Base-by-base conservation (phyloP, 169 alveolate species). In the Plasmodium sp. region DNA sequence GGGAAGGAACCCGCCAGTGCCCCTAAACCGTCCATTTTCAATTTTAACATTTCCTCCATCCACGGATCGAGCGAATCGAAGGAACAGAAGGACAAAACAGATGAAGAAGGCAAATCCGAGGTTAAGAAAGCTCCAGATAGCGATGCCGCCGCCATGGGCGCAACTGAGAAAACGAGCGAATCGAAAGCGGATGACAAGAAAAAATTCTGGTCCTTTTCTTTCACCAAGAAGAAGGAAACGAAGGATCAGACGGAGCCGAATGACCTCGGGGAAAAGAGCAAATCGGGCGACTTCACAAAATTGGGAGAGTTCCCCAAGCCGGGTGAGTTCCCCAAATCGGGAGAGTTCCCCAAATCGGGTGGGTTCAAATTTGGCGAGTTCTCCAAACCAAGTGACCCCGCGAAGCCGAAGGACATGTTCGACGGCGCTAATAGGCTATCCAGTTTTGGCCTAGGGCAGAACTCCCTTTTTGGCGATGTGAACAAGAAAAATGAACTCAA, bases 181-280 rank as follows among this genome's bases (percentile, higher is more conserved):
- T 18, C 43, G 6, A 74, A 85, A 43, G 48, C 22, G 51, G 81
- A 27, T 74, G 93, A 86, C 16, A 77, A 77, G 67, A 79, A 86
- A 18, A 86, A 86, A 48, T 51, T 86, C 31, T 86, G 93, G 93
- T 77, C 31, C 5, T 79, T 86, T 34, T 77, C 93, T 2, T 86
- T 86, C 54, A 36, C 86, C 12, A 86, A 86, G 79, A 86, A 86
- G 43, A 86, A 75, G 51, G 93, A 86, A 33, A 48, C 58, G 22
- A 86, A 75, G 45, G 80, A 51, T 34, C 33, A 51, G 31, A 71
- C 62, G 31, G 93, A 75, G 36, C 3, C 83, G 56, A 75, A 34
- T 43, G 51, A 80, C 48, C 34, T 22, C 71, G 62, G 12, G 67
- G 67, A 81, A 72, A 81, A 81, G 73, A 34, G 41, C 34, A 81